Evolutionary conservation across 352 stramenopile species (phyloP).

Genomic region (Pythium oligandrum): DNA sequence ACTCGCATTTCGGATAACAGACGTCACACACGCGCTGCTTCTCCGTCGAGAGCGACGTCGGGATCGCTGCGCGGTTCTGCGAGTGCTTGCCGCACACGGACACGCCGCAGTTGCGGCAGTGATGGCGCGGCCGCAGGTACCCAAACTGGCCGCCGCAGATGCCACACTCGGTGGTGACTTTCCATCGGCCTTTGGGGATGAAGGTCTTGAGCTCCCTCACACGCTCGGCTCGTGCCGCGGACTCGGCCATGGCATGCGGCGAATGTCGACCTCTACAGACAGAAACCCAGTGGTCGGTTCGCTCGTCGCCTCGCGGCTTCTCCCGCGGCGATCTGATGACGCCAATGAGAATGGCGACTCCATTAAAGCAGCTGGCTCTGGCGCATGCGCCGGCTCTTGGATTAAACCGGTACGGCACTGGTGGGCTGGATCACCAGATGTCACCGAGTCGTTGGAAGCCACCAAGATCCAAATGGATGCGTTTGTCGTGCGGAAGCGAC

Average conservation of each 20-base stretch:
- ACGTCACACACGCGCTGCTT: constrained; percentile 70
- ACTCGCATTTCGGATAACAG: constrained; percentile 55
- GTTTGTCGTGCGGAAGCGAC: constrained; percentile 35
- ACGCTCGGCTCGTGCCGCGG: constrained; percentile 20
- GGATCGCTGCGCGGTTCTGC: constrained; percentile 56
- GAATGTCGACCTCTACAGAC: background rate
- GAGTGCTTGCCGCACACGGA: constrained; percentile 79
- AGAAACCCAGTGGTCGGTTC: no score
- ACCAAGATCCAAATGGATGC: constrained; percentile 38
- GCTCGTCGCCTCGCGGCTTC: no score
- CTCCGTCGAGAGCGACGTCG: constrained; percentile 55
- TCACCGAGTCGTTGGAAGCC: constrained; percentile 1
- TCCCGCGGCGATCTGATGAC: no score
- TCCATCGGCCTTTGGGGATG: constrained; percentile 54
- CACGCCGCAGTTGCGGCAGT: constrained; percentile 70
- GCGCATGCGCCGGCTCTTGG: no score
- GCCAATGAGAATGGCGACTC: background rate
- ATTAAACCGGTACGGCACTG: constrained; percentile 6
- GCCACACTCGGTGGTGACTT: constrained; percentile 47
- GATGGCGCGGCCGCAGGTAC: constrained; percentile 61
- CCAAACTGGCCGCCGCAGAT: constrained; percentile 58
- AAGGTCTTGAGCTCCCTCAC: constrained; percentile 33
- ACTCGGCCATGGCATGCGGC: background rate
- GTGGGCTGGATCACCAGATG: background rate
- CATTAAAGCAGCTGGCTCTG: constrained; percentile 3